A percentile compares a stretch with the other conserved stretches of the same genome.
phyloP scores from a whole-genome alignment of 2,329 filamentous ascomycete genomes.

The Cucurbitaria berberidis region DNA sequence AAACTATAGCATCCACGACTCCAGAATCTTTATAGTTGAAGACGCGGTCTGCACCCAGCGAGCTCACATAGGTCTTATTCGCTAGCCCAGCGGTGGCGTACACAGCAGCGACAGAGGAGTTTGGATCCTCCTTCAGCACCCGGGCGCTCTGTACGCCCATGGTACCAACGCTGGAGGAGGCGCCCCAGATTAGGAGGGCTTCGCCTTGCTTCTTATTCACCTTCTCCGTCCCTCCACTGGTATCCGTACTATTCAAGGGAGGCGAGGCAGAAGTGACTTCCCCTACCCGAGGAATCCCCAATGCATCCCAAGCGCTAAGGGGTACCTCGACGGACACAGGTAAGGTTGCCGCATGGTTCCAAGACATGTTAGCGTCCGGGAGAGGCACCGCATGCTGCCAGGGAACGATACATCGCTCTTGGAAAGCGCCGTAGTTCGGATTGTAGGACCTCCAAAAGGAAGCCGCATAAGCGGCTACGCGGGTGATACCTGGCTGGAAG shows the following conservation, averaged over 20 bases:
- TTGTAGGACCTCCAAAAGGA: neutral
- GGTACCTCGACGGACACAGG: neutral
- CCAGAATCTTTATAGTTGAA: conserved; percentile 49
- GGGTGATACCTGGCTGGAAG: conserved; percentile 1
- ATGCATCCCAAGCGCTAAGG: neutral
- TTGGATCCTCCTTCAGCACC: conserved; percentile 43
- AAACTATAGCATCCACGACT: conserved; percentile 35
- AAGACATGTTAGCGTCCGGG: neutral
- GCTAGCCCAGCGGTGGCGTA: conserved; percentile 50
- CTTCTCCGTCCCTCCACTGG: neutral
- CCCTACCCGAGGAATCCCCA: neutral
- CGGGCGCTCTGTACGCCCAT: conserved; percentile 54
- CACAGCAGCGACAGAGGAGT: conserved; percentile 47
- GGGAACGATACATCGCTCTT: conserved; percentile 1
- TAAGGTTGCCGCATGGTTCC: conserved; percentile 1
- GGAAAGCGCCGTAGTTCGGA: neutral
- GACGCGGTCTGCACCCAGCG: conserved; percentile 37
- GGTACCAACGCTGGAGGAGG: conserved; percentile 54
- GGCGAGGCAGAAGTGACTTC: neutral
- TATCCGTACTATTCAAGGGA: neutral
- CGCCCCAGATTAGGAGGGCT: conserved; percentile 54
- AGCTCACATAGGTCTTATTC: conserved; percentile 45
- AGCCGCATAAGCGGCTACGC: neutral
- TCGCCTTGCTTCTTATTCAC: conserved; percentile 28
- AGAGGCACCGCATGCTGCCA: conserved; percentile 1